phyloP scores from a whole-genome alignment of 306 rosid species.

The Acacia crassicarpa region DNA sequence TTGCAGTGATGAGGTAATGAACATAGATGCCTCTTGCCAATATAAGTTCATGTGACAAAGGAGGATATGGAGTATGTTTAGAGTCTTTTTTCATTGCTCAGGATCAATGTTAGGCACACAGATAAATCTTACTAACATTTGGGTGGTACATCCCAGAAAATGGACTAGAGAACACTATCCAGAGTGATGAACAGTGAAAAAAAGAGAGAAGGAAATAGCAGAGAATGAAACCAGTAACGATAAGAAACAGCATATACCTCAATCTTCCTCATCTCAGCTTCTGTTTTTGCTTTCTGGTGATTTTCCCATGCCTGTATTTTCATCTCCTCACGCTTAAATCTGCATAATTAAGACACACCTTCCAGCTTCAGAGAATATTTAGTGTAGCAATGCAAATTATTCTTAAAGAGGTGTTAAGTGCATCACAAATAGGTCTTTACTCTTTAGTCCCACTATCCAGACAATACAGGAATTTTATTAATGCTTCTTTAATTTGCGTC shows the following conservation, averaged over 20 bases:
- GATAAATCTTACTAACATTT: constrained; percentile 7
- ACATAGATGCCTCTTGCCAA: background rate
- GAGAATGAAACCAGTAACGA: constrained; percentile 11
- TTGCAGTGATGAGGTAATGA: background rate
- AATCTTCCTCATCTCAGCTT: constrained; percentile 89
- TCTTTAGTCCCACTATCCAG: constrained; percentile 1
- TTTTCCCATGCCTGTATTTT: constrained; percentile 96
- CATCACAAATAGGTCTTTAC: background rate
- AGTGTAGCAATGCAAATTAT: constrained; percentile 19
- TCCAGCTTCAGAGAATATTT: constrained; percentile 34
- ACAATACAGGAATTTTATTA: constrained; percentile 3
- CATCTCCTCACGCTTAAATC: constrained; percentile 97
- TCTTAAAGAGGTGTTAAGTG: constrained; percentile 24
- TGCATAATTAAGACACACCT: constrained; percentile 37
- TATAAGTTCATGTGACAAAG: background rate
- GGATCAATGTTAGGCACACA: background rate
- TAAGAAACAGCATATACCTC: constrained; percentile 56
- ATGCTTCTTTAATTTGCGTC: constrained; percentile 1
- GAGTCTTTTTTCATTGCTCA: background rate
- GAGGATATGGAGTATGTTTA: background rate
- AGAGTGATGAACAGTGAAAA: background rate
- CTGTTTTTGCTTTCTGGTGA: constrained; percentile 95
- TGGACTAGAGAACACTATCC: background rate
- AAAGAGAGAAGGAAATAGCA: background rate
- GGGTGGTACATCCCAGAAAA: background rate